Evolutionary conservation across 73 alveolate species (phyloP).

Genomic region (Tetrahymena borealis): DNA sequence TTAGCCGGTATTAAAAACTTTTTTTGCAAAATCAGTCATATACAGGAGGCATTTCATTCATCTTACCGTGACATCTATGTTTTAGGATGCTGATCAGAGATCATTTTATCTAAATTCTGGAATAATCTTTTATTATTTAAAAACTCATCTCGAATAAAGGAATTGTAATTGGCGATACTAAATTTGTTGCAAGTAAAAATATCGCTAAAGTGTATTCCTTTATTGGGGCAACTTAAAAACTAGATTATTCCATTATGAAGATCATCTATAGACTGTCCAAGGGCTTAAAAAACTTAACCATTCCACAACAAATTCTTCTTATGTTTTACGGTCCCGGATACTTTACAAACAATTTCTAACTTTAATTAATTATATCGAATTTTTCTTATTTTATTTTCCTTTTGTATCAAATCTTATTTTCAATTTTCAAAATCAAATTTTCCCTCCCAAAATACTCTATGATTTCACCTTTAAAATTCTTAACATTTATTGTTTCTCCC

Average conservation of each 20-base stretch:
- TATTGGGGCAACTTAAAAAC: background rate
- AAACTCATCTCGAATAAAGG: background rate
- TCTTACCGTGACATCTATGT: background rate
- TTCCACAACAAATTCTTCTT: slow-evolving; percentile 1
- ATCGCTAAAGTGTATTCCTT: background rate
- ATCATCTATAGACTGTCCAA: background rate
- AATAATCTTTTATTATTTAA: background rate
- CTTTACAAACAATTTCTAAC: background rate
- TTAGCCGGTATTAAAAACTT: background rate
- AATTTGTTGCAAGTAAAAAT: background rate
- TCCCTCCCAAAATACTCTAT: background rate
- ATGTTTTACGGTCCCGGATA: background rate
- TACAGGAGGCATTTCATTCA: background rate
- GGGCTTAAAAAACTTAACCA: slow-evolving; percentile 1
- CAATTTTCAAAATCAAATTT: no score
- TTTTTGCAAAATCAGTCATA: background rate
- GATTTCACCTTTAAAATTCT: no score
- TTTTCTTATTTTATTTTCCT: no score
- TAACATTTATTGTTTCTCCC: no score
- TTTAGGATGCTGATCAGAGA: background rate
- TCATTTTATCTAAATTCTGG: background rate
- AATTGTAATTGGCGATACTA: background rate
- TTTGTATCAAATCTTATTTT: no score
- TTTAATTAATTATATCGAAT: background rate
- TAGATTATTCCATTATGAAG: background rate